Evolutionary conservation across 2,329 filamentous ascomycete genomes (phyloP).

Genomic region (Nannizziopsis arthrosporioides): DNA sequence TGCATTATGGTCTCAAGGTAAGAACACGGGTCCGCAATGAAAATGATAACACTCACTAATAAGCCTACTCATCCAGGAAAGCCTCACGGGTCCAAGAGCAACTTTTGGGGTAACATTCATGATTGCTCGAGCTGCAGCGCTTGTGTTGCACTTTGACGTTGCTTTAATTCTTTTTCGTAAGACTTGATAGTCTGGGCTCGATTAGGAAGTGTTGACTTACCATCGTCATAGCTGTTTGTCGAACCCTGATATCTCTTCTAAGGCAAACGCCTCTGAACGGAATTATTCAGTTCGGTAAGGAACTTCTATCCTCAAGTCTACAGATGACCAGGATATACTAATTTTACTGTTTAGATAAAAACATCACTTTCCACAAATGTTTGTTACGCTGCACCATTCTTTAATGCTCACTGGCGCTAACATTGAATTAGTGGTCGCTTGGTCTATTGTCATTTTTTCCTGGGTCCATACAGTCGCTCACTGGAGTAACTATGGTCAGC

Average conservation of each 20-base stretch:
- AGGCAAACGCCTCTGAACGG: slow-evolving; percentile 73
- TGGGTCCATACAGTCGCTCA: slow-evolving; percentile 79
- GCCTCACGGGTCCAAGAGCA: slow-evolving; percentile 51
- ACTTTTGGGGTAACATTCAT: slow-evolving; percentile 65
- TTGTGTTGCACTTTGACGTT: slow-evolving; percentile 71
- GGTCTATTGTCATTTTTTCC: slow-evolving; percentile 80
- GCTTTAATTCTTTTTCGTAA: slow-evolving; percentile 59
- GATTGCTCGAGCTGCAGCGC: slow-evolving; percentile 62
- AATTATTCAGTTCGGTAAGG: slow-evolving; percentile 58
- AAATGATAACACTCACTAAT: not conserved
- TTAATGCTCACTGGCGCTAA: slow-evolving; percentile 5
- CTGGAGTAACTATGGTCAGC: slow-evolving; percentile 75
- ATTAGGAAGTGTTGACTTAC: not conserved
- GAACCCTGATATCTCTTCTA: slow-evolving; percentile 69
- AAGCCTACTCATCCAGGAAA: slow-evolving; percentile 41
- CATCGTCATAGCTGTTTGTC: slow-evolving; percentile 50
- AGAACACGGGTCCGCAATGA: not conserved
- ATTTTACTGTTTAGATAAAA: slow-evolving; percentile 48
- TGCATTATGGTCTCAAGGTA: slow-evolving; percentile 64
- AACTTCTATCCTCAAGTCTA: not conserved
- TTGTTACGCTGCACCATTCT: slow-evolving; percentile 1
- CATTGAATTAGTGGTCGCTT: slow-evolving; percentile 48
- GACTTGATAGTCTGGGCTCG: not conserved
- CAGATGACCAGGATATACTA: not conserved
- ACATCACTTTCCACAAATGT: slow-evolving; percentile 75